Evolutionary conservation across 2,329 filamentous ascomycete genomes (phyloP), one percentile per base, ranked within the genome.

Genomic region (Cryphonectria naterciae): DNA sequence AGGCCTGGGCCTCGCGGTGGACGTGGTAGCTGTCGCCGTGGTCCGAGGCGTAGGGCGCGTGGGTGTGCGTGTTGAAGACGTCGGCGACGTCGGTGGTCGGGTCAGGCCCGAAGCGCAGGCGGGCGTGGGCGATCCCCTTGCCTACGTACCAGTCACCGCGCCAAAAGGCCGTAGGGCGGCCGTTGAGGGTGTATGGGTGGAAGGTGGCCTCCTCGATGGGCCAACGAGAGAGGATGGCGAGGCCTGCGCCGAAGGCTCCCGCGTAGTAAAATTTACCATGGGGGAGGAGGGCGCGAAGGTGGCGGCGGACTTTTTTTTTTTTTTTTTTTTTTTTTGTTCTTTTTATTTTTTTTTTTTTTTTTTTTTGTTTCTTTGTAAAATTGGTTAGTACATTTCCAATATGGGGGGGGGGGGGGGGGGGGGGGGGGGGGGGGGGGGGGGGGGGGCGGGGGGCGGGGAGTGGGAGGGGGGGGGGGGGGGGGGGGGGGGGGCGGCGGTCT

Each of bases 131-230:
- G 58, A 98, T 90, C 22, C 96, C 96, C 80, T 98, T 98, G 0
- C 96, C 96, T 13, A 98, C 95, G 78, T 91, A 98, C 94, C 95
- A 98, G 80, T 98, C 95, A 15, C 96, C 96, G 72, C 95, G 87
- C 83, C 92, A 98, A 81, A 98, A 97, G 5, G 95, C 95, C 13
- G 94, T 95, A 7, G 96, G 96, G 25, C 95, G 88, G 25, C 96
- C 96, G 80, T 97, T 98, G 68, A 99, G 86, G n/a, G 94, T 90
- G 79, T 98, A 99, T 4, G 86, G 86, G 75, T 89, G 87, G 94
- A 98, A 97, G 77, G 87, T 90, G 80, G 91, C 95, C 83, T 97
- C 93, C 77, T 93, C 91, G 74, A 99, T 94, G 32, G 95, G 95
- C 94, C 94, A 98, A 85, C 90, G 88, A 64, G 93, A 97, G 64